Evolutionary conservation across 192 early-diverging fungal genomes (phyloP), one percentile per base, ranked within the genome.

Genomic region (Coemansia sp.): DNA sequence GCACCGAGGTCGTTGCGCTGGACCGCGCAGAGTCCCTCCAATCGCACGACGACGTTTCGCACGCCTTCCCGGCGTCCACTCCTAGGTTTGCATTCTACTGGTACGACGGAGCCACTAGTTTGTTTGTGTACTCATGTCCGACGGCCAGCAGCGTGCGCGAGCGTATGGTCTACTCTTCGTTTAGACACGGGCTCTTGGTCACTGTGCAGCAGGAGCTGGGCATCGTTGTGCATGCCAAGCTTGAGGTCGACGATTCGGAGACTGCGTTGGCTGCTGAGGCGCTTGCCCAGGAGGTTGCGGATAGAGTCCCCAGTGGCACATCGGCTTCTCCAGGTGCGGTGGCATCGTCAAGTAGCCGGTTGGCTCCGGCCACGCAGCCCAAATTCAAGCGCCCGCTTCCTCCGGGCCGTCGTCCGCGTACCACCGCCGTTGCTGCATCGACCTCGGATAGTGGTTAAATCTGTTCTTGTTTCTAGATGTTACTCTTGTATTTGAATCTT

Each of bases 111-210:
- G 4, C 58, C 2, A 74, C 71, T 18, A 64, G 58, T 15, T 16
- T 94, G n/a, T 96, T 96, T 74, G 81, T 92, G 59, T 95, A 92
- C 72, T 88, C 88, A 26, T 98, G 95, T 66, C 95, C 96, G 9
- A 76, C 87, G 26, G 61, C 74, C 8, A 89, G 91, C 57, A 93
- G 92, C 73, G 89, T 98, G 60, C 88, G 91, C 40, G 86, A 93
- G 48, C 84, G 90, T n/a, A 98, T 97, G 96, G 63, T 94, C 33
- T 95, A 93, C 75, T 93, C 93, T 10, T 86, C 93, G 0, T 90
- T 87, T 49, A 85, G 88, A 46, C 70, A 78, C 20, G 87, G 81
- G 31, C 82, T 94, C 21, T 63, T 91, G 42, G 64, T 74, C 9
- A 78, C 62, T 43, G 83, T 87, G 23, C 84, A 88, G 72, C 78